Evolutionary conservation across 768 basidiomycete species (phyloP).

Genomic region (Lentinus brumalis): DNA sequence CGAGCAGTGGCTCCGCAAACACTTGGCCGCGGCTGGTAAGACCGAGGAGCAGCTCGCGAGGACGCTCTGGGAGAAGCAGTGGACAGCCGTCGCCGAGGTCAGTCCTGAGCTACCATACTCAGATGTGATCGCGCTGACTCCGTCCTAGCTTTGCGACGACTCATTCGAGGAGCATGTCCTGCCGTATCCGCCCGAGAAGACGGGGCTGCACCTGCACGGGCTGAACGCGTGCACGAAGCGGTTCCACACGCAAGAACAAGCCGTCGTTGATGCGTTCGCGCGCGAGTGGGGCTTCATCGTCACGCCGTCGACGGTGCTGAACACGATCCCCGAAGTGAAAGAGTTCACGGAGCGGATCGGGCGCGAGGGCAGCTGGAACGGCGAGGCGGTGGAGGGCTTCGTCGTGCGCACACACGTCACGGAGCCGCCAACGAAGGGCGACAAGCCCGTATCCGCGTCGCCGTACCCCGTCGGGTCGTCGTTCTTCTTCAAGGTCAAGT

Average conservation of each 20-base stretch:
- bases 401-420: conserved; percentile 81
- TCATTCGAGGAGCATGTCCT: conserved; percentile 97
- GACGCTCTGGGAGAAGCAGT: conserved; percentile 75
- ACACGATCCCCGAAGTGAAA: conserved; percentile 67
- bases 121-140: no score
- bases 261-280: conserved; percentile 76
- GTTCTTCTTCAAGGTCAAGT: conserved; percentile 99
- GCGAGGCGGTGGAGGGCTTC: conserved; percentile 89
- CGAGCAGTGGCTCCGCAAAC: conserved; percentile 77
- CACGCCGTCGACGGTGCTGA: conserved; percentile 61
- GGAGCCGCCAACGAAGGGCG: conserved; percentile 40
- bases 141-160: conserved; percentile 88
- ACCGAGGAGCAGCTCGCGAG: conserved; percentile 75
- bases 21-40: conserved; percentile 60
- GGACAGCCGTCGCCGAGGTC: conserved; percentile 94
- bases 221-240: conserved; percentile 68
- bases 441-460: conserved; percentile 34
- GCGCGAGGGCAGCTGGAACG: conserved; percentile 75
- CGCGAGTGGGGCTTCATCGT: conserved; percentile 89
- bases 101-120: conserved; percentile 26
- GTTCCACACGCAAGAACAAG: conserved; percentile 73
- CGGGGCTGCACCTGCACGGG: conserved; percentile 93
- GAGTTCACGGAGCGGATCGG: conserved; percentile 71
- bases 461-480: conserved; percentile 81
- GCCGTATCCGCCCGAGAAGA: conserved; percentile 74